Evolutionary conservation across 106 monocot species (phyloP).

Genomic region (Hemerocallis citrina): DNA sequence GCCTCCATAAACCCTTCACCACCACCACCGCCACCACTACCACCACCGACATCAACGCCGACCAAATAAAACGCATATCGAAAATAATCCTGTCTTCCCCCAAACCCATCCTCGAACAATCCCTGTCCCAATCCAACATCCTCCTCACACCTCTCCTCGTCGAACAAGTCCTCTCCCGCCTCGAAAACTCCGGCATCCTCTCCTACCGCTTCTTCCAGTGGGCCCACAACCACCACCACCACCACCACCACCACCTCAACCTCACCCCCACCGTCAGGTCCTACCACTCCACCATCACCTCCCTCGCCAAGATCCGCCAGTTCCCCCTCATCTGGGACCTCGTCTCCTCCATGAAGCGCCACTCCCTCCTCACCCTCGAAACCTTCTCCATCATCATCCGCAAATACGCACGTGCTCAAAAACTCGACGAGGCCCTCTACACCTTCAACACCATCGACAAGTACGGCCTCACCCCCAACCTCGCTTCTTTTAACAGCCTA

Average conservation of each 20-base stretch:
- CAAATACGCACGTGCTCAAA: slow-evolving; percentile 74
- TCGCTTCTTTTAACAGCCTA: slow-evolving; percentile 71
- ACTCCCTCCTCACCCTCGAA: slow-evolving; percentile 62
- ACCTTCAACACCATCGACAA: slow-evolving; percentile 86
- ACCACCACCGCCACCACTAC: background rate
- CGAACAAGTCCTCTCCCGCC: slow-evolving; percentile 43
- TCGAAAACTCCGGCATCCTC: slow-evolving; percentile 87
- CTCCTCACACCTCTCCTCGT: slow-evolving; percentile 31
- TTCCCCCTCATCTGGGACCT: slow-evolving; percentile 90
- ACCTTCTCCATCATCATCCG: slow-evolving; percentile 85
- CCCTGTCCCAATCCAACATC: slow-evolving; percentile 55
- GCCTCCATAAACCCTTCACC: background rate
- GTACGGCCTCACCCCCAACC: slow-evolving; percentile 52
- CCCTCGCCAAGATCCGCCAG: slow-evolving; percentile 88
- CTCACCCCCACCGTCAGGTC: slow-evolving; percentile 52
- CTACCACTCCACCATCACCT: slow-evolving; percentile 68
- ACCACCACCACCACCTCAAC: background rate
- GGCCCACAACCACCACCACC: slow-evolving; percentile 29
- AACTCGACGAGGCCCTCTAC: slow-evolving; percentile 78
- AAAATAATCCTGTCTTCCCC: slow-evolving; percentile 65
- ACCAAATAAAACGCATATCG: slow-evolving; percentile 33
- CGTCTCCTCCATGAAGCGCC: slow-evolving; percentile 50
- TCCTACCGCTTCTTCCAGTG: slow-evolving; percentile 88
- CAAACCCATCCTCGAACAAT: slow-evolving; percentile 49
- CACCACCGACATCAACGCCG: background rate